Base-by-base conservation (phyloP, 169 alveolate genomes). In the Cryptosporidium viatorum region DNA sequence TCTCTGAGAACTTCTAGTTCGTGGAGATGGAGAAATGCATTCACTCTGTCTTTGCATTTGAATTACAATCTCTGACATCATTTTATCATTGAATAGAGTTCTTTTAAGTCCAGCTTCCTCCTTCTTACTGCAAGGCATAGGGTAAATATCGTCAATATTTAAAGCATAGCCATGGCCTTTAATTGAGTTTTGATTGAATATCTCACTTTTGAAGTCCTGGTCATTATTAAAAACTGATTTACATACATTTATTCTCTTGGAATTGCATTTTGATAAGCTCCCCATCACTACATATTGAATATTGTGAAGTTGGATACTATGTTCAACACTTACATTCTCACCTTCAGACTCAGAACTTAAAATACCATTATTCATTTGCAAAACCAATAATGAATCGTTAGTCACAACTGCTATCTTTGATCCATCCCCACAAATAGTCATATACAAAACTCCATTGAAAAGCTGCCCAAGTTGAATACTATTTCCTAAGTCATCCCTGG, bases 381-480 rank as follows among this genome's bases (percentile, higher is more conserved):
- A 39, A 2, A 80, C 62, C 70, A 80, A 23, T 33, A 80, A 21
- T 26, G 89, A 62, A 10, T 80, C 89, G 33, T 65, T 62, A 5
- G 89, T 60, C 14, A 80, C 89, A 18, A 62, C 51, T 21, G 75
- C 89, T 26, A 80, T 59, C 70, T 31, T 80, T 37, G 89, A 80
- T 21, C 74, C 75, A 55, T 80, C 89, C 23, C 89, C 52, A 80
- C 71, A 80, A 16, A 31, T 65, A 16, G 89, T 26, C 41, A 65
- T 62, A 21, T 80, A 59, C 6, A 80, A 14, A 18, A 80, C 41
- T 16, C 89, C 89, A 65, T 31, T 48, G 23, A 80, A 41, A 10
- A 80, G 39, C 51, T 23, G 45, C 23, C 86, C 48, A 55, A 55
- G 67, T 26, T 55, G 67, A 26, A 55, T 55, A 55, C 35, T n/a